Percentiles rank a stretch among this genome's conserved stretches.
phyloP scores from a whole-genome alignment of 495 filamentous ascomycete species.

The Xanthoparmelia taractica region DNA sequence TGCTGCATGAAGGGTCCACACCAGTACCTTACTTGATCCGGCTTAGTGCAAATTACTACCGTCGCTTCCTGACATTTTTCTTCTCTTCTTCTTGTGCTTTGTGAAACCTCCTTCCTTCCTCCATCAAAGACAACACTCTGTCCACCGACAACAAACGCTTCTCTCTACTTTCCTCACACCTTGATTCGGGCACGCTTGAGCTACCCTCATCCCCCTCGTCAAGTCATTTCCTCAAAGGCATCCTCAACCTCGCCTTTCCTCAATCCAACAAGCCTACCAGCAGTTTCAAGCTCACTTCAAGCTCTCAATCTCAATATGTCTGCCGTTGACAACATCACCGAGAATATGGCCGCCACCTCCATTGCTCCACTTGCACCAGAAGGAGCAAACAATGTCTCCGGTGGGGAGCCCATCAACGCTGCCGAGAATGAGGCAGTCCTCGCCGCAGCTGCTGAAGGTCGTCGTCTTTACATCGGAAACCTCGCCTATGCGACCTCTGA shows the following conservation, averaged over 20 bases:
- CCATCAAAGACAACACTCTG: constrained; percentile 14
- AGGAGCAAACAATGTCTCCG: constrained; percentile 70
- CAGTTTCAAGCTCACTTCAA: constrained; percentile 26
- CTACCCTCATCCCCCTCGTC: constrained; percentile 60
- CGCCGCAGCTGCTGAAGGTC: constrained; percentile 94
- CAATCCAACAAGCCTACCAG: constrained; percentile 33
- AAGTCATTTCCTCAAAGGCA: constrained; percentile 48
- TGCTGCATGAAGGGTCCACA: not conserved
- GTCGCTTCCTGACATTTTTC: constrained; percentile 17
- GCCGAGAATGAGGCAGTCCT: constrained; percentile 79
- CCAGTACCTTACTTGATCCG: not conserved
- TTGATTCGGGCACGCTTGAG: constrained; percentile 73
- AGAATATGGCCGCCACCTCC: constrained; percentile 42
- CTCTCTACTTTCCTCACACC: constrained; percentile 18
- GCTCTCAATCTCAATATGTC: constrained; percentile 46
- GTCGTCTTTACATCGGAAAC: constrained; percentile 99
- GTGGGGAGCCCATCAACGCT: constrained; percentile 54
- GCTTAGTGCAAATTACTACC: not conserved
- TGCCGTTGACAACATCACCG: constrained; percentile 47
- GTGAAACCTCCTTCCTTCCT: constrained; percentile 14
- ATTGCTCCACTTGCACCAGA: constrained; percentile 46
- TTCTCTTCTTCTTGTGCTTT: not conserved
- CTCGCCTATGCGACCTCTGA: constrained; percentile 99
- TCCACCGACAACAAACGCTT: constrained; percentile 24
- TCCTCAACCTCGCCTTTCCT: constrained; percentile 34